Conservation (phyloP, 176 grass and related monocot species). For the Thalia dealbata region DNA sequence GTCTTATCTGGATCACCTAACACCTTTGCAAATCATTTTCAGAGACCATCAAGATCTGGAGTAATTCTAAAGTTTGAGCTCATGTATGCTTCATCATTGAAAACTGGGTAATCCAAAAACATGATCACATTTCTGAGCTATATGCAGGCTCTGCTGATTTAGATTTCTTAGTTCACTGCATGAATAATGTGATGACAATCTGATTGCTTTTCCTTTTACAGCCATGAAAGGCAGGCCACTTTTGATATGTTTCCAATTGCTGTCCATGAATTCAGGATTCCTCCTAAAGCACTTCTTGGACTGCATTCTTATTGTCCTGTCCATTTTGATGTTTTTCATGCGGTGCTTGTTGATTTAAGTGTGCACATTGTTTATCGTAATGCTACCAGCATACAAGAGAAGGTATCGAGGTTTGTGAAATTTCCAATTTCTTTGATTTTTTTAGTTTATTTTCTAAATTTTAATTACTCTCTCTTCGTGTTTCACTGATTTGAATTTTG, state of each 20-base stretch:
- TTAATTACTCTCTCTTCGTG: background rate
- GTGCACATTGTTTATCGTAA: conserved; percentile 73
- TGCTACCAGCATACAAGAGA: conserved; percentile 47
- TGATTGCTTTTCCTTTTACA: conserved; percentile 32
- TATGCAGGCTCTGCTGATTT: background rate
- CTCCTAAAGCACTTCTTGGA: conserved; percentile 68
- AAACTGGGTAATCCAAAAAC: conserved; percentile 34
- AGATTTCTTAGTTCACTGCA: conserved; percentile 1
- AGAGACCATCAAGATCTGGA: conserved; percentile 60
- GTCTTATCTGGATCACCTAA: background rate
- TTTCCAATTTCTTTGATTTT: background rate
- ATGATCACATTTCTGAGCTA: conserved; percentile 11
- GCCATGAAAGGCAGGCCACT: conserved; percentile 47
- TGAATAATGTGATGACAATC: background rate
- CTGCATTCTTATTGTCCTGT: conserved; percentile 89
- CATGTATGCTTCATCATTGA: conserved; percentile 45
- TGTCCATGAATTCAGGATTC: conserved; percentile 88
- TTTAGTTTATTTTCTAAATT: conserved; percentile 3
- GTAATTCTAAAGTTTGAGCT: conserved; percentile 91
- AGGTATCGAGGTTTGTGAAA: conserved; percentile 83
- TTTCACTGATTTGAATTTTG: background rate
- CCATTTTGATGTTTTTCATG: conserved; percentile 82
- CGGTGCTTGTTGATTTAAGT: conserved; percentile 76
- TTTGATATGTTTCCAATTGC: conserved; percentile 41
- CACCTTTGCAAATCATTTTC: conserved; percentile 24